Base-by-base conservation (phyloP, 805 yeast genomes). In the Lipomyces spencermartinsiae region DNA sequence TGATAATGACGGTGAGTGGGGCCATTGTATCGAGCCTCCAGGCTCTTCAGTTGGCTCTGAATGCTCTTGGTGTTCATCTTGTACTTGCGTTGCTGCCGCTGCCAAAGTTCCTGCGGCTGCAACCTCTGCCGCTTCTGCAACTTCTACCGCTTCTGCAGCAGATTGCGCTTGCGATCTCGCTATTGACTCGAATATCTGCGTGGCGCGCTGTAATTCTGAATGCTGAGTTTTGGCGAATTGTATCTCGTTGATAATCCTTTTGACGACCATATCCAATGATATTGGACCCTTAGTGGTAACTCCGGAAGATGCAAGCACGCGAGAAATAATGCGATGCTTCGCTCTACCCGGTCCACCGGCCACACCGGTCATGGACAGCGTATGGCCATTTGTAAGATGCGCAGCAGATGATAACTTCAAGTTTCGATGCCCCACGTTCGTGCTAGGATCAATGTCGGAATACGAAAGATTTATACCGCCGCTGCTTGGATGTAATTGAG, bases 181-280 rank as follows among this genome's bases (percentile, higher is more conserved):
- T 58, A 66, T 35, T 2, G 62, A n/a, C 35, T 70, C 72, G 39
- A 69, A 43, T 7, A 69, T 39, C 53, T 56, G 33, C 2, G 71
- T 58, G 10, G 71, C 70, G n/a, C 64, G 65, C 61, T 64, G 63
- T 16, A 71, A 49, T 14, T 71, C 70, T 29, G 56, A 29, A 14
- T 35, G 33, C 57, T 71, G 73, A 2, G 66, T 64, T 43, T 59
- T 58, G 10, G 71, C 67, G 25, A 60, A 46, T 51, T 64, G 63
- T 14, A 71, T 60, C 51, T 71, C 73, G 37, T 60, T 68, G 33
- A 29, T 37, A 16, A 71, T 55, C 53, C 65, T 70, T 34, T 59
- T 64, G 14, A 71, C 56, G 35, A 67, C 59, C 73, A 71, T 65
- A 16, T 69, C 71, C 39, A 71, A 51, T 12, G 71, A 66, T 25